A percentile compares a stretch with the other conserved stretches of the same genome.
Evolutionary conservation across 805 yeast genomes (phyloP).

Genomic region (Kodamaea fukazawae): DNA sequence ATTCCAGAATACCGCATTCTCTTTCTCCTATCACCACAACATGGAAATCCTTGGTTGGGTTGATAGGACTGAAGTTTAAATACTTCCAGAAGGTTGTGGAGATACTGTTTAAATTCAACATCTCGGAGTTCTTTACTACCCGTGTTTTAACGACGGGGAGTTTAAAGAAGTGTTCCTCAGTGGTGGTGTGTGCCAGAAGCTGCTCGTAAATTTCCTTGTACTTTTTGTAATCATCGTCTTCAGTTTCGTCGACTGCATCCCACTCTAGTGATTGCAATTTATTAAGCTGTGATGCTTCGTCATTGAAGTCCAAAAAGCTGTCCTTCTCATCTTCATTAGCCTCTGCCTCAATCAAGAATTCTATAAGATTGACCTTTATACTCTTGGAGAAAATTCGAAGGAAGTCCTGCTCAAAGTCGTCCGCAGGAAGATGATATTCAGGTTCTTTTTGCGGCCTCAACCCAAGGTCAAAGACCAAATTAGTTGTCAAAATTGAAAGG

Average conservation of each 20-base stretch:
- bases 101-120: constrained; percentile 43
- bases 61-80: constrained; percentile 54
- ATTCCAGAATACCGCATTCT: constrained; percentile 23
- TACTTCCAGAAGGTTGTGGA: constrained; percentile 56
- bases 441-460: constrained; percentile 12
- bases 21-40: constrained; percentile 45
- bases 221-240: constrained; percentile 18
- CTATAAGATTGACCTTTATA: constrained; percentile 32
- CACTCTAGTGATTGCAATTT: constrained; percentile 29
- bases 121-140: constrained; percentile 36
- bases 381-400: constrained; percentile 28
- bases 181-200: constrained; percentile 10
- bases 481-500: constrained; percentile 40
- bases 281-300: constrained; percentile 18
- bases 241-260: constrained; percentile 29
- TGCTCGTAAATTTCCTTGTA: constrained; percentile 21
- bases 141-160: constrained; percentile 27
- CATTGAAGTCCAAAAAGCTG: constrained; percentile 35
- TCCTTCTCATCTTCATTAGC: constrained; percentile 28
- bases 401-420: constrained; percentile 21
- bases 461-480: constrained; percentile 38
- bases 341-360: constrained; percentile 25
- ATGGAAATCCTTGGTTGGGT: constrained; percentile 50
- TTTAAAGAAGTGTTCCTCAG: constrained; percentile 22
- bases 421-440: constrained; percentile 10